These are phyloP conservation scores for Croton laevigatus DNA, from an alignment of 441 rosid species.

Conservation along the genomic window DNA sequence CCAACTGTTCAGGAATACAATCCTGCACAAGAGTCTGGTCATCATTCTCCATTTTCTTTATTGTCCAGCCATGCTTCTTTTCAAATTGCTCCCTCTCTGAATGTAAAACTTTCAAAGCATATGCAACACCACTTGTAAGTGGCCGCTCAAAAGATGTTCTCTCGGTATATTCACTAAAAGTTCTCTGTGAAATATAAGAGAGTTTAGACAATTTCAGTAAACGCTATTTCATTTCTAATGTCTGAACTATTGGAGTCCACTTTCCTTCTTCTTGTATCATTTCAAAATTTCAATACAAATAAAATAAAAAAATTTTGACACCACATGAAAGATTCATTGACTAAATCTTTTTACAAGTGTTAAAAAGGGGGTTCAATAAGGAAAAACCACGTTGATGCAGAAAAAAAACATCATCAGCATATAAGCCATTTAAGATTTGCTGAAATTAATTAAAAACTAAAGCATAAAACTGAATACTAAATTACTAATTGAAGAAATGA, in stretches of 20 bases:
- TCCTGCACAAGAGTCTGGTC: constrained; percentile 88
- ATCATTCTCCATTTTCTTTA: constrained; percentile 90
- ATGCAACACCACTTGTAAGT: constrained; percentile 97
- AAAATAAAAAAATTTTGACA: neutral
- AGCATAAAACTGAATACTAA: neutral
- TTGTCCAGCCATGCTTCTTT: constrained; percentile 68
- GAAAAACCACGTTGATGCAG: neutral
- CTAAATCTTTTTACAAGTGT: neutral
- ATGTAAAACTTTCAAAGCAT: constrained; percentile 91
- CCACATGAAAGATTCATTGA: neutral
- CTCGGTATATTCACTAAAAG: constrained; percentile 88
- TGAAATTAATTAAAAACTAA: neutral
- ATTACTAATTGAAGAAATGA: constrained; percentile 2
- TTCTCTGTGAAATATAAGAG: constrained; percentile 50
- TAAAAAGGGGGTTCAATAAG: neutral
- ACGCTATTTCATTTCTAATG: constrained; percentile 4
- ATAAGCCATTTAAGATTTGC: constrained; percentile 6
- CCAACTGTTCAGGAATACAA: constrained; percentile 73
- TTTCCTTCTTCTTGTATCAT: neutral
- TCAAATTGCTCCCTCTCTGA: constrained; percentile 87
- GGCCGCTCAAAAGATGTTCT: constrained; percentile 98
- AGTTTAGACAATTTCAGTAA: constrained; percentile 11
- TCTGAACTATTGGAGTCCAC: neutral
- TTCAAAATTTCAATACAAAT: neutral
- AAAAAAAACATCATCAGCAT: neutral